Percentiles rank a stretch among this genome's conserved stretches.
Evolutionary conservation across 208 protist species (phyloP).

Genomic region (Wallacemonas sp.): DNA sequence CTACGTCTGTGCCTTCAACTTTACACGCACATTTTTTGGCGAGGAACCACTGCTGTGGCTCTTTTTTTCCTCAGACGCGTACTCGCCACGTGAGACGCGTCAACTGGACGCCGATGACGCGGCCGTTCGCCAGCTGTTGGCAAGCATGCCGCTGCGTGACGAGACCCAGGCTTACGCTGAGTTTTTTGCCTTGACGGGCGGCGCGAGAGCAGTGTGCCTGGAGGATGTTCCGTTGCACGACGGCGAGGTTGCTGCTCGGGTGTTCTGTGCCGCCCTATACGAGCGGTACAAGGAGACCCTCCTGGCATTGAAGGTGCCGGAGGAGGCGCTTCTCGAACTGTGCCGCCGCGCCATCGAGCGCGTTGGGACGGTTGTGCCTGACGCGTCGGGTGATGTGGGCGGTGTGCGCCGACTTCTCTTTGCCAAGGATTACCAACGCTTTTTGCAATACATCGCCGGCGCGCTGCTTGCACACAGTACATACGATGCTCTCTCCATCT

Average conservation of each 20-base stretch:
- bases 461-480: conserved; percentile 20
- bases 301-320: conserved; percentile 7
- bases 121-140: neutral
- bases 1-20: conserved; percentile 13
- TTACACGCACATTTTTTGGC: neutral
- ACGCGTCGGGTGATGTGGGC: neutral
- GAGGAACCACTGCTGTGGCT: neutral
- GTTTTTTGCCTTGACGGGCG: conserved; percentile 14
- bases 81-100: neutral
- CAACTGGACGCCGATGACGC: neutral
- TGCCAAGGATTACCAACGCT: conserved; percentile 26
- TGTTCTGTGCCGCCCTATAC: conserved; percentile 17
- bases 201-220: neutral
- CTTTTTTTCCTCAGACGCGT: conserved; percentile 9
- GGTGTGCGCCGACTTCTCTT: conserved; percentile 7
- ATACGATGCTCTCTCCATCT: conserved; percentile 9
- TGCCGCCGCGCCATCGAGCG: conserved; percentile 15
- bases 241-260: neutral
- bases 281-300: conserved; percentile 19
- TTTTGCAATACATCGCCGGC: conserved; percentile 31
- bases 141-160: neutral
- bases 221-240: conserved; percentile 5
- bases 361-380: conserved; percentile 5
- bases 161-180: conserved; percentile 14
- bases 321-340: conserved; percentile 11